Conservation (phyloP, 345 rosid genomes). For the Eutrema heterophyllum region DNA sequence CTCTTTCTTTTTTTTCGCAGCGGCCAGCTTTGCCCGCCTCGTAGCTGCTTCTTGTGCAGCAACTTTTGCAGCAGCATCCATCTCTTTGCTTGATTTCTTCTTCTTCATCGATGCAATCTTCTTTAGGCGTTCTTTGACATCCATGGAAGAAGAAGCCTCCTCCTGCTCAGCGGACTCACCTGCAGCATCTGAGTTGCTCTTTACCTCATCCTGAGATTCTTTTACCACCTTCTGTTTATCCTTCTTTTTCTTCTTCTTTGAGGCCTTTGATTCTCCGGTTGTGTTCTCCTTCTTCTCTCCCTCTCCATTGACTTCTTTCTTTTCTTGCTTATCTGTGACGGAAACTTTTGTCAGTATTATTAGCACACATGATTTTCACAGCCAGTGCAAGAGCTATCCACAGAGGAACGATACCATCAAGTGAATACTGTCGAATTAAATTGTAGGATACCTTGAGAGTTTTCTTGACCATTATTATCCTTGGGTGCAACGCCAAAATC, state of each 20-base stretch:
- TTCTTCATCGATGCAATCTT: slow-evolving; percentile 54
- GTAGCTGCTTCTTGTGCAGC: slow-evolving; percentile 79
- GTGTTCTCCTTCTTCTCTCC: slow-evolving; percentile 28
- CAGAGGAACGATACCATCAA: background rate
- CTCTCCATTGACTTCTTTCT: slow-evolving; percentile 39
- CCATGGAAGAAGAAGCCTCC: slow-evolving; percentile 32
- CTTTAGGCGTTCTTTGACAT: slow-evolving; percentile 64
- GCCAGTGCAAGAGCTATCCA: background rate
- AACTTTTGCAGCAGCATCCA: slow-evolving; percentile 58
- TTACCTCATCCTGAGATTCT: slow-evolving; percentile 40
- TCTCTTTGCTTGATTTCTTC: slow-evolving; percentile 77
- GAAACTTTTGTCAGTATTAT: background rate
- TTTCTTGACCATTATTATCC: slow-evolving; percentile 46
- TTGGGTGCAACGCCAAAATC: slow-evolving; percentile 51
- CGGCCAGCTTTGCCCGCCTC: slow-evolving; percentile 61
- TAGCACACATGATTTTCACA: background rate
- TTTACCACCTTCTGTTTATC: slow-evolving; percentile 24
- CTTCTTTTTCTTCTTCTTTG: slow-evolving; percentile 37
- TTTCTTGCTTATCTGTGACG: slow-evolving; percentile 40
- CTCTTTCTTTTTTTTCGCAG: slow-evolving; percentile 89
- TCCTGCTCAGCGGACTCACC: slow-evolving; percentile 35
- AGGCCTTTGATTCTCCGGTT: slow-evolving; percentile 30
- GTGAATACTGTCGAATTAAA: background rate
- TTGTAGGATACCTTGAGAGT: slow-evolving; percentile 38
- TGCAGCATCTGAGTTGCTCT: slow-evolving; percentile 28